Evolutionary conservation across 2,329 filamentous ascomycete species (phyloP), one percentile per base, ranked within the genome.

Genomic region (Neofusicoccum ribis): DNA sequence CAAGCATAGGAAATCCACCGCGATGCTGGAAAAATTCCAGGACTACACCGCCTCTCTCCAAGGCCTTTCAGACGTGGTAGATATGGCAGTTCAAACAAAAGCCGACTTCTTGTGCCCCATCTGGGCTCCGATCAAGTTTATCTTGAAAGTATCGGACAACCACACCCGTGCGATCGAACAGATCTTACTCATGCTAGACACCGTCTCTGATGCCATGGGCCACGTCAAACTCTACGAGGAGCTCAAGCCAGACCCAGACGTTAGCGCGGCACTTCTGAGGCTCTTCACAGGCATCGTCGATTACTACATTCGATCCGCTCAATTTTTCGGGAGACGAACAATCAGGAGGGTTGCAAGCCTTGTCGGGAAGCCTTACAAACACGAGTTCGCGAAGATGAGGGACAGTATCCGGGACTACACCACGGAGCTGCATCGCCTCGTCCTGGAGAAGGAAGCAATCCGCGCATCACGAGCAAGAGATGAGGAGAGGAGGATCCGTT

Each of bases 71-170:
- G 23, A 12, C 11, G 23, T 50, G 12, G 44, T 65, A 14, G 63
- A 65, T 41, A 17, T 59, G 1, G 63, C 51, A 12, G 63, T 65
- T 11, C 23, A 65, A 11, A 36, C 63, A 11, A 59, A 36, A 15
- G 50, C 63, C n/a, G 63, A 54, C 12, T 58, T 59, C 11, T 15
- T 39, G 2, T 65, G 63, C 34, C 54, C 63, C 3, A 37, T 62
- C 5, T 65, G 63, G 63, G 63, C 63, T 1, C 63, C 54, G 6
- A 41, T 61, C 15, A 65, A 62, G 34, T 44, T 65, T n/a, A 43
- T 65, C 7, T 41, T 65, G 12, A 37, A 58, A 31, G n/a, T 65
- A n/a, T 44, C 31, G 3, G 14, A 65, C 7, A 39, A 47, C 5
- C 39, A 59, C n/a, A 6, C 39, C 12, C 51, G 17, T 3, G 36